These are phyloP conservation scores for Diaporthe australafricana DNA, from an alignment of 2,329 filamentous ascomycete species.

Conservation along the genomic window DNA sequence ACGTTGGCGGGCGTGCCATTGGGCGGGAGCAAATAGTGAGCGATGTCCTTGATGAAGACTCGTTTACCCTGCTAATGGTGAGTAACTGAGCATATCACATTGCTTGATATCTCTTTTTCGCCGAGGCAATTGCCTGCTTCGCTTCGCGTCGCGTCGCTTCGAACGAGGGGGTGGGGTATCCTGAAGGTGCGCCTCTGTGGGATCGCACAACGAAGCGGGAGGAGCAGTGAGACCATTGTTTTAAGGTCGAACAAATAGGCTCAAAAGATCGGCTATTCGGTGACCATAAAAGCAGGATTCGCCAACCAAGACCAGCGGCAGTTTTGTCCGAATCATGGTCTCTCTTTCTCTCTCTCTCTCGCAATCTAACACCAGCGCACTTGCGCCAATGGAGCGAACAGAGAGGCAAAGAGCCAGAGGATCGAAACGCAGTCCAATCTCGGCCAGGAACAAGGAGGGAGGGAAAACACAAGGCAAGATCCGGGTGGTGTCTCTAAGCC, in stretches of 20 bases:
- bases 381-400: constrained; percentile 1
- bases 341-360: no score
- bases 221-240: constrained; percentile 18
- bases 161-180: neutral
- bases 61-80: constrained; percentile 77
- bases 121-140: constrained; percentile 12
- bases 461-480: neutral
- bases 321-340: neutral
- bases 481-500: neutral
- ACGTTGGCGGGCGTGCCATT: constrained; percentile 74
- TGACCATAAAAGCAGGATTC: neutral
- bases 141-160: neutral
- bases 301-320: neutral
- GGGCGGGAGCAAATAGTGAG: constrained; percentile 88
- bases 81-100: constrained; percentile 19
- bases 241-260: constrained; percentile 24
- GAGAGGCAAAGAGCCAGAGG: neutral
- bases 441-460: neutral
- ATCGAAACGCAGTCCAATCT: constrained; percentile 5
- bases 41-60: constrained; percentile 98
- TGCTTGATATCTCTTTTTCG: neutral
- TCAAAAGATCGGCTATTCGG: constrained; percentile 7
- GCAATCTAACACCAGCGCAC: constrained; percentile 6
- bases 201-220: constrained; percentile 42
- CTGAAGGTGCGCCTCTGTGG: neutral